These are phyloP conservation scores for Lodderomyces parapsilosis DNA, from an alignment of 1,139 yeast species.

Conservation along the genomic window DNA sequence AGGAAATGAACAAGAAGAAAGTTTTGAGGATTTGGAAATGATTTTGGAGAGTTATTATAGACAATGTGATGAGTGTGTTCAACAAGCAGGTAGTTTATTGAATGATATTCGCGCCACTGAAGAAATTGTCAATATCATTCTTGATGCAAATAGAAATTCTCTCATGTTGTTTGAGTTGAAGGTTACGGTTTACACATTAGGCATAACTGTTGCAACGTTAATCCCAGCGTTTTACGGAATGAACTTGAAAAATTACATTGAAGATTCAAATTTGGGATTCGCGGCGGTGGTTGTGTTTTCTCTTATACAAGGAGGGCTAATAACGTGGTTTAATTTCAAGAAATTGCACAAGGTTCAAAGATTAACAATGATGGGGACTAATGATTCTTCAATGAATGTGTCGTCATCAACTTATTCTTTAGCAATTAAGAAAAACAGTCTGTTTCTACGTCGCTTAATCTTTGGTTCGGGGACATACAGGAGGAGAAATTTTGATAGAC, in stretches of 20 bases:
- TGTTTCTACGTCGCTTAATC: slow-evolving; percentile 24
- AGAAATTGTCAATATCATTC: slow-evolving; percentile 90
- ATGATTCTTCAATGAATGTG: neutral
- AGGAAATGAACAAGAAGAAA: slow-evolving; percentile 23
- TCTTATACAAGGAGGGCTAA: slow-evolving; percentile 42
- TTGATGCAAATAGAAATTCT: slow-evolving; percentile 93
- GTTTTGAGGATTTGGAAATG: slow-evolving; percentile 82
- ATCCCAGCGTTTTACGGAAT: slow-evolving; percentile 82
- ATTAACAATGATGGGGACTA: slow-evolving; percentile 58
- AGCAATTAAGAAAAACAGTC: slow-evolving; percentile 5
- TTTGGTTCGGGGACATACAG: slow-evolving; percentile 26
- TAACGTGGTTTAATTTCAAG: slow-evolving; percentile 45
- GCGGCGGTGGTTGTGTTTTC: slow-evolving; percentile 55
- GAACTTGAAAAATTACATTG: slow-evolving; percentile 89
- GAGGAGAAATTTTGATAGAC: slow-evolving; percentile 27
- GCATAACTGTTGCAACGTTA: slow-evolving; percentile 70
- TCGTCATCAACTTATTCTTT: slow-evolving; percentile 9
- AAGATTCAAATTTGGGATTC: slow-evolving; percentile 70
- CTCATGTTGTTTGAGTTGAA: slow-evolving; percentile 86
- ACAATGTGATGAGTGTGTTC: slow-evolving; percentile 96
- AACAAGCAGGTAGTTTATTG: slow-evolving; percentile 80
- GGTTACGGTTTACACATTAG: slow-evolving; percentile 81
- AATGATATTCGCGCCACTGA: slow-evolving; percentile 91
- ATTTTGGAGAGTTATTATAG: slow-evolving; percentile 89
- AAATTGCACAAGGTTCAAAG: slow-evolving; percentile 57